A percentile compares a stretch with the other conserved stretches of the same genome.
Evolutionary conservation across 2,329 filamentous ascomycete species (phyloP).

Genomic region (Aspergillus novoparasiticus): DNA sequence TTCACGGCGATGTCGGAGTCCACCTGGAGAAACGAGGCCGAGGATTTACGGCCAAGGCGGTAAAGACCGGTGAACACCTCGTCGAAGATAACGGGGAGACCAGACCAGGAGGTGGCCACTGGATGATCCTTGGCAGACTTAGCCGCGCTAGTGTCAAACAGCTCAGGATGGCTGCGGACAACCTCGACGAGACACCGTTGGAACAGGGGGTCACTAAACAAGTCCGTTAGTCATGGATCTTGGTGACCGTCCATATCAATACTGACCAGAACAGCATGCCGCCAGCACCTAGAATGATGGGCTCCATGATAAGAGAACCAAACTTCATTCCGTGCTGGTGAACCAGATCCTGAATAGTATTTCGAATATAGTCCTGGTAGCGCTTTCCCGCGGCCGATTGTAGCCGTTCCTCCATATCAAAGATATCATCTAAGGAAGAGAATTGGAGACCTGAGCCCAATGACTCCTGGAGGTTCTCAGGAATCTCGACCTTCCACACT

Average conservation of each 20-base stretch:
- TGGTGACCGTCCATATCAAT: neutral
- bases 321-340: constrained; percentile 64
- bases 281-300: constrained; percentile 76
- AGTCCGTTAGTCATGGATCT: neutral
- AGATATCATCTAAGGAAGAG: constrained; percentile 58
- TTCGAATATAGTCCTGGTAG: constrained; percentile 64
- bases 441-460: constrained; percentile 52
- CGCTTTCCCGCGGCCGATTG: constrained; percentile 46
- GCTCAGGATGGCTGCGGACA: constrained; percentile 60
- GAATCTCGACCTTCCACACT: constrained; percentile 65
- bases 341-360: constrained; percentile 56
- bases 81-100: constrained; percentile 78
- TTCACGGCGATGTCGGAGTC: constrained; percentile 77
- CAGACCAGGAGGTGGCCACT: constrained; percentile 58
- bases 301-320: constrained; percentile 78
- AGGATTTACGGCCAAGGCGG: constrained; percentile 72
- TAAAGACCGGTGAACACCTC: constrained; percentile 88
- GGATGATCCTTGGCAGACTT: constrained; percentile 10
- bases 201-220: constrained; percentile 74
- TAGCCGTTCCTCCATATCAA: constrained; percentile 58
- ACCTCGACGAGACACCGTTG: constrained; percentile 70
- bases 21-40: constrained; percentile 68
- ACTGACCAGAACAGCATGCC: constrained; percentile 79
- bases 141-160: constrained; percentile 51
- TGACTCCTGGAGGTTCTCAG: constrained; percentile 50